Evolutionary conservation across 2,329 filamentous ascomycete species (phyloP).

Genomic region (Aureobasidium melanogenum): DNA sequence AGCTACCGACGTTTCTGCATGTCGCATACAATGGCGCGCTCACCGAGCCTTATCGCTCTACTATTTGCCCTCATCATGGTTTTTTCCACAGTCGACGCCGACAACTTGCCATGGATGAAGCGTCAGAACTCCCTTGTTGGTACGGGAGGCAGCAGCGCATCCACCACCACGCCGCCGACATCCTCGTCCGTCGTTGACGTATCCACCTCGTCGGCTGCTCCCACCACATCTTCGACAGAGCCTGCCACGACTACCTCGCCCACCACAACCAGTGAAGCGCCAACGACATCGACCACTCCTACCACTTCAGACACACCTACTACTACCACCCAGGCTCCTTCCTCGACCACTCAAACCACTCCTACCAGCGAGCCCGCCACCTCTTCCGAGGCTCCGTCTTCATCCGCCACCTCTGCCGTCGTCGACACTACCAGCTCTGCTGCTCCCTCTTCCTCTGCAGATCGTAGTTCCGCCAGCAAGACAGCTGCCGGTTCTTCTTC

Average conservation of each 20-base stretch:
- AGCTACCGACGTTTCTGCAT: conserved; percentile 2
- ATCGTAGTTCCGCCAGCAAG: conserved; percentile 6
- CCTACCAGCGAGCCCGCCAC: background rate
- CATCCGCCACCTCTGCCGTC: background rate
- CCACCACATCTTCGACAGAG: background rate
- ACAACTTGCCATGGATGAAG: conserved; percentile 25
- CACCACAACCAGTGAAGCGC: background rate
- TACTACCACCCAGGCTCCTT: background rate
- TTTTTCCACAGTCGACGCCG: conserved; percentile 23
- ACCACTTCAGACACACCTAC: background rate
- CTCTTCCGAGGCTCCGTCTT: conserved; percentile 7
- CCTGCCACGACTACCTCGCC: background rate
- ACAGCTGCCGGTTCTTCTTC: conserved; percentile 9
- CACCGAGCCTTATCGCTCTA: conserved; percentile 13
- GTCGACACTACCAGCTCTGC: background rate
- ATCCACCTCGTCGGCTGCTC: conserved; percentile 4
- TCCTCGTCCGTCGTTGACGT: conserved; percentile 2
- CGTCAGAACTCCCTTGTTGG: conserved; percentile 25
- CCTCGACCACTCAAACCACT: background rate
- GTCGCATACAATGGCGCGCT: conserved; percentile 7
- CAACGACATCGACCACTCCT: background rate
- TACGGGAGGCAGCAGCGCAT: conserved; percentile 18
- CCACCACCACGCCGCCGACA: background rate
- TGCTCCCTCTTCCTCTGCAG: background rate
- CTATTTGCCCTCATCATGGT: conserved; percentile 23